A percentile compares a stretch with the other conserved stretches of the same genome.
These are phyloP conservation scores for Phaeosphaeriaceae sp. DNA, from an alignment of 2,329 filamentous ascomycete genomes.

Conservation along the genomic window DNA sequence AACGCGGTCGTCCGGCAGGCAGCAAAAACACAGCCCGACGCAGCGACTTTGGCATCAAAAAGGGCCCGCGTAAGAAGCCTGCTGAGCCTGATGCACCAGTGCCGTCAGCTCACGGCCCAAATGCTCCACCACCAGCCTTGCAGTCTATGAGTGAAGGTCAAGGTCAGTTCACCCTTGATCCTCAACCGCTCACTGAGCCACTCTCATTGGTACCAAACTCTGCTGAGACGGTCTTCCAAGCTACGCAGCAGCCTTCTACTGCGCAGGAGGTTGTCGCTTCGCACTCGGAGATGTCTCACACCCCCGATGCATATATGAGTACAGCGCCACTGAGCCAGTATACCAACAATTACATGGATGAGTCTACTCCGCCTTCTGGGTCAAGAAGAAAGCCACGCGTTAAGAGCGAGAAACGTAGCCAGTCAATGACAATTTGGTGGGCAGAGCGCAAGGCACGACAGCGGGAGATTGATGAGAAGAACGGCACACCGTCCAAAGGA, in stretches of 20 bases:
- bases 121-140: slow-evolving; percentile 35
- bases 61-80: slow-evolving; percentile 53
- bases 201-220: slow-evolving; percentile 34
- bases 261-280: slow-evolving; percentile 26
- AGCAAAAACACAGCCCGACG: slow-evolving; percentile 56
- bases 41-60: slow-evolving; percentile 58
- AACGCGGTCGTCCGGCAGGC: slow-evolving; percentile 50
- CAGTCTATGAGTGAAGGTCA: slow-evolving; percentile 48
- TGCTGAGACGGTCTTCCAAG: slow-evolving; percentile 44
- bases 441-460: slow-evolving; percentile 51
- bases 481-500: slow-evolving; percentile 26
- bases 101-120: slow-evolving; percentile 29
- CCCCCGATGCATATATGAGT: slow-evolving; percentile 44
- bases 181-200: slow-evolving; percentile 29
- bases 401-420: slow-evolving; percentile 53
- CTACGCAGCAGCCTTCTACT: slow-evolving; percentile 37
- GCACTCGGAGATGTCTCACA: slow-evolving; percentile 32
- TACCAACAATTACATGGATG: slow-evolving; percentile 34
- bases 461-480: slow-evolving; percentile 42
- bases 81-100: slow-evolving; percentile 27
- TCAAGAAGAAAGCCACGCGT: slow-evolving; percentile 47
- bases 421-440: slow-evolving; percentile 57
- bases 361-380: slow-evolving; percentile 31
- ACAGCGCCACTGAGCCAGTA: slow-evolving; percentile 45
- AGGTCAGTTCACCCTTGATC: slow-evolving; percentile 46